These are phyloP conservation scores for Citrullus mucosospermus DNA, from an alignment of 306 rosid species.

Conservation along the genomic window DNA sequence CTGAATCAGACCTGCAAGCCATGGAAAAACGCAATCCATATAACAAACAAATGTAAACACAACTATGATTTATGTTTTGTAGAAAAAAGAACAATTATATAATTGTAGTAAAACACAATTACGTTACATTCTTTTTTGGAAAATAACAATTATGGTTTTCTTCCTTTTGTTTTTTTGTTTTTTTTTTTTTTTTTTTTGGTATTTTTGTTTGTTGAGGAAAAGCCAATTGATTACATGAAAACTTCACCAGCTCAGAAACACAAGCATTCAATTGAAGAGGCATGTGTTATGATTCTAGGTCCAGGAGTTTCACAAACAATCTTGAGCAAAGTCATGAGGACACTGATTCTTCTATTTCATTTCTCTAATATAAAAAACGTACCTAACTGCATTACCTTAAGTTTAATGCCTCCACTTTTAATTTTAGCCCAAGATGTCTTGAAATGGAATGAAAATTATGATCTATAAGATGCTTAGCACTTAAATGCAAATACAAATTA, in stretches of 20 bases:
- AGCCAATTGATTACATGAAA: neutral
- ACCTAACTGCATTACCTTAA: neutral
- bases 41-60: neutral
- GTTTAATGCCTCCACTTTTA: neutral
- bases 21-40: constrained; percentile 10
- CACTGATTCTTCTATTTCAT: too few relatives aligned
- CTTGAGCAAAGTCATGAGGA: neutral
- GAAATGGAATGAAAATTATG: neutral
- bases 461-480: neutral
- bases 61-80: neutral
- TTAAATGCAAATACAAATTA: neutral
- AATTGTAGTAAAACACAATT: neutral
- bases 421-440: neutral
- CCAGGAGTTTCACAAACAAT: neutral
- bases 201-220: neutral
- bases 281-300: neutral
- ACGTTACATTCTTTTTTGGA: neutral
- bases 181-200: too few relatives aligned
- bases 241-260: neutral
- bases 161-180: neutral
- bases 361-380: too few relatives aligned
- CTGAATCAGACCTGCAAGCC: constrained; percentile 28
- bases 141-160: neutral
- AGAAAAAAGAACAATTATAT: neutral
- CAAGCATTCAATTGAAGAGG: neutral